Conservation (phyloP, 192 early-diverging fungal species). For the Chytriomyces sp. region DNA sequence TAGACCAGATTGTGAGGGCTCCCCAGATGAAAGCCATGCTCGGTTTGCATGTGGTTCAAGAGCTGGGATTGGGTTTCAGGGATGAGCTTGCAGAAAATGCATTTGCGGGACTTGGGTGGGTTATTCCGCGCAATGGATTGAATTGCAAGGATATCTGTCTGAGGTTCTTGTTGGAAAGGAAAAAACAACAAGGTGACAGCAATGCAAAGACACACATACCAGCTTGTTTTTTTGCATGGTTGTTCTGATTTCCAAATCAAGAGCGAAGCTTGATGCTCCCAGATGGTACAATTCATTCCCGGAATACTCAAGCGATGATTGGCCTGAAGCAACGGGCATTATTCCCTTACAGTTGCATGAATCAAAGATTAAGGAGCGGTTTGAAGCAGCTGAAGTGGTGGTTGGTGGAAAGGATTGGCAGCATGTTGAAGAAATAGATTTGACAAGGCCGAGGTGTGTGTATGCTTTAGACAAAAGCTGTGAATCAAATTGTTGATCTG, state of each 20-base stretch:
- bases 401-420: too few relatives aligned
- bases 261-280: neutral
- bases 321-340: neutral
- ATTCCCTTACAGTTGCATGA: neutral
- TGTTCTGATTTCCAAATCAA: constrained; percentile 26
- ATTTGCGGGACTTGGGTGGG: constrained; percentile 71
- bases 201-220: neutral
- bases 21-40: constrained; percentile 74
- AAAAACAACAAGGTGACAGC: too few relatives aligned
- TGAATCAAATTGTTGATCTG: too few relatives aligned
- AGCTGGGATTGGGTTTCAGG: constrained; percentile 69
- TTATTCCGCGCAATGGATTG: constrained; percentile 73
- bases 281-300: constrained; percentile 2
- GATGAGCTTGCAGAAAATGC: constrained; percentile 89
- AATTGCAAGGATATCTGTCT: constrained; percentile 62
- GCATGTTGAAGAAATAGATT: too few relatives aligned
- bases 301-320: neutral
- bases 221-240: constrained; percentile 13
- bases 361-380: neutral
- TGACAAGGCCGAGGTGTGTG: too few relatives aligned
- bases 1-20: constrained; percentile 17
- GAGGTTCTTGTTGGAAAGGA: neutral
- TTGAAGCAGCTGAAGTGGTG: neutral
- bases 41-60: constrained; percentile 86
- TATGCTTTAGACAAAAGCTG: too few relatives aligned